Evolutionary conservation across 2,329 filamentous ascomycete genomes (phyloP).

Genomic region (Nemania serpens): DNA sequence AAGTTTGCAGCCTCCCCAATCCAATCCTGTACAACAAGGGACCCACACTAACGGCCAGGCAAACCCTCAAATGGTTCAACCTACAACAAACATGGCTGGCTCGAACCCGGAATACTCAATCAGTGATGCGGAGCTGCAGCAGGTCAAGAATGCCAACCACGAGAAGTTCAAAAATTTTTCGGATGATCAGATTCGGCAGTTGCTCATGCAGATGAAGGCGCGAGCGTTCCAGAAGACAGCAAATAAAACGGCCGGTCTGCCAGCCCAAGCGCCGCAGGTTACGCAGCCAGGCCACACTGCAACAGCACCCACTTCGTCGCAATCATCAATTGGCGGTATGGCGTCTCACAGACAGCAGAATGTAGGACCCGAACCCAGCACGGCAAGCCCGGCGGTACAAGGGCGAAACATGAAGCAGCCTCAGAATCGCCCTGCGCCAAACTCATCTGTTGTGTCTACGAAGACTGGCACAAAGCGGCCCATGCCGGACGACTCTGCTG

Average conservation of each 20-base stretch:
- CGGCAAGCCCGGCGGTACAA: slow-evolving; percentile 28
- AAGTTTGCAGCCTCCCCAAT: slow-evolving; percentile 31
- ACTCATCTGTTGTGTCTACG: slow-evolving; percentile 46
- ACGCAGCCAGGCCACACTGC: slow-evolving; percentile 27
- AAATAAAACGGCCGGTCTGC: slow-evolving; percentile 18
- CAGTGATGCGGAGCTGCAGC: slow-evolving; percentile 34
- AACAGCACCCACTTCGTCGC: slow-evolving; percentile 25
- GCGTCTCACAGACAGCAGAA: slow-evolving; percentile 33
- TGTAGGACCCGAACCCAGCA: slow-evolving; percentile 26
- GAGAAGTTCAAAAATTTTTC: slow-evolving; percentile 35
- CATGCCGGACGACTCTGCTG: slow-evolving; percentile 50
- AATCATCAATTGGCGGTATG: slow-evolving; percentile 30
- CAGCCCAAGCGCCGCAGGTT: slow-evolving; percentile 25
- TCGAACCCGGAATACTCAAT: slow-evolving; percentile 24
- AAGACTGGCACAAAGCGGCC: slow-evolving; percentile 57
- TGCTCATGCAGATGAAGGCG: slow-evolving; percentile 35
- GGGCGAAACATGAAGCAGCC: slow-evolving; percentile 39
- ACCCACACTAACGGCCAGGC: slow-evolving; percentile 35
- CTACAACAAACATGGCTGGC: slow-evolving; percentile 27
- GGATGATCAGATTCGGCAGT: slow-evolving; percentile 34
- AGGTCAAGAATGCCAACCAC: slow-evolving; percentile 31
- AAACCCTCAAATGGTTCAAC: slow-evolving; percentile 28
- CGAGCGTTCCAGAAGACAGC: slow-evolving; percentile 21
- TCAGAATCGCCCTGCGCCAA: slow-evolving; percentile 44
- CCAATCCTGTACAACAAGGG: slow-evolving; percentile 41